Evolutionary conservation across 805 yeast genomes (phyloP), one percentile per base, ranked within the genome.

Genomic region (Lipomyces sp.): DNA sequence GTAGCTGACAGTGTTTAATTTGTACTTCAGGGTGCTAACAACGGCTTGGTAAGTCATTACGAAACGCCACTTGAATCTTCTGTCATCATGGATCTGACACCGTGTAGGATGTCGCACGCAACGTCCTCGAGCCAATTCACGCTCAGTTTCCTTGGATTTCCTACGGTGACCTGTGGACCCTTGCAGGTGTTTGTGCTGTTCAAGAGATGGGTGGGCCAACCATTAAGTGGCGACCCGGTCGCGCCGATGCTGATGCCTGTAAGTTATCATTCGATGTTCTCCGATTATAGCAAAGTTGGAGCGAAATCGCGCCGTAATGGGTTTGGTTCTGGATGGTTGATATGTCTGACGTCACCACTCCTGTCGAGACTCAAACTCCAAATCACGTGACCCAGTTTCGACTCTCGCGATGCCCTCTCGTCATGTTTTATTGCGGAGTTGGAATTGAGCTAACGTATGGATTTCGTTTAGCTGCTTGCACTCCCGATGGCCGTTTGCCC

Each of bases 211-310:
- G 83, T 53, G 92, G 92, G 13, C 92, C 92, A 57, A 78, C 78
- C 48, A 61, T 71, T 59, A 77, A 85, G 71, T 92, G 97, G 97
- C 87, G 86, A 77, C 88, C 95, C 6, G 97, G 85, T 80, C 76
- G 81, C 73, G 73, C 86, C 83, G 92, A 85, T 82, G 63, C 64
- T 18, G 71, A 69, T 55, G 69, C 71, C 24, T 30, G 69, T 59
- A 67, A 59, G 65, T 61, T 34, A 4, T 29, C 29, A 77, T 79
- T 86, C 72, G 78, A 83, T 62, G 81, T 57, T 37, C 11, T 51
- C 29, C 15, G 53, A 30, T 51, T 11, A 30, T 24, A 13, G 24
- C 15, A 24, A 24, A 24, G 24, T 24, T 24, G 24, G 24, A 24
- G 24, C 24, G 30, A 24, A 48, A 29, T 29, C 54, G 10, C 34